phyloP scores from a whole-genome alignment of 148 eudicot species.

The Polygonum aviculare region DNA sequence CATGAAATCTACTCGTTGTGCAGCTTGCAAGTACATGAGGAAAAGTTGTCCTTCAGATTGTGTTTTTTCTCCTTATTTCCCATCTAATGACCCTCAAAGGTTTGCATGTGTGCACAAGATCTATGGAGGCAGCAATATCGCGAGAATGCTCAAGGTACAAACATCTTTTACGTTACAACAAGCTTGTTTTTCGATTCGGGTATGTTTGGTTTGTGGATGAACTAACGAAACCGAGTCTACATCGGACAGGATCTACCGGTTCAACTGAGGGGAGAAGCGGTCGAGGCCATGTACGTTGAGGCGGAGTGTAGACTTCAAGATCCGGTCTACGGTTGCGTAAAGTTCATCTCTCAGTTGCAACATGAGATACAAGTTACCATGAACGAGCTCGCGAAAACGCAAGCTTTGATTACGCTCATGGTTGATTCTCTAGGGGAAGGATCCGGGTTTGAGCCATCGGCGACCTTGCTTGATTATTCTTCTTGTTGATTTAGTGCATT shows the following conservation, averaged over 20 bases:
- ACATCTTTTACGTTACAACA: too few species aligned
- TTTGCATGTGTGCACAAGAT: constrained; percentile 40
- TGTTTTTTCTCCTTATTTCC: constrained; percentile 47
- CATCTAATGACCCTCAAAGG: constrained; percentile 32
- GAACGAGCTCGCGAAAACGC: constrained; percentile 26
- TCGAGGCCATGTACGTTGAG: constrained; percentile 26
- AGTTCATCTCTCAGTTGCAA: constrained; percentile 19
- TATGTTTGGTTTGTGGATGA: constrained; percentile 11
- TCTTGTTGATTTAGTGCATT: neutral
- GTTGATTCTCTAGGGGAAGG: neutral
- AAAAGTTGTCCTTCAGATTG: constrained; percentile 47
- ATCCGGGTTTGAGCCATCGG: neutral
- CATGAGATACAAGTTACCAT: constrained; percentile 17
- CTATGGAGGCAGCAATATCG: constrained; percentile 53
- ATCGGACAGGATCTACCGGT: constrained; percentile 16
- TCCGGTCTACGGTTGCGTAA: constrained; percentile 38
- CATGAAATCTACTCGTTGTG: constrained; percentile 22
- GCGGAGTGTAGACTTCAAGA: constrained; percentile 28
- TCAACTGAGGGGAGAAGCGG: constrained; percentile 24
- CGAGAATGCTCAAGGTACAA: constrained; percentile 40
- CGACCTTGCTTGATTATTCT: neutral
- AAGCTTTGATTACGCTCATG: constrained; percentile 19
- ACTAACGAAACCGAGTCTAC: neutral
- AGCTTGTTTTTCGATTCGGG: neutral
- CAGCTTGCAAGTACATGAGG: constrained; percentile 56